Base-by-base conservation (phyloP, 2,329 filamentous ascomycete species). In the Penicillium nordicum region DNA sequence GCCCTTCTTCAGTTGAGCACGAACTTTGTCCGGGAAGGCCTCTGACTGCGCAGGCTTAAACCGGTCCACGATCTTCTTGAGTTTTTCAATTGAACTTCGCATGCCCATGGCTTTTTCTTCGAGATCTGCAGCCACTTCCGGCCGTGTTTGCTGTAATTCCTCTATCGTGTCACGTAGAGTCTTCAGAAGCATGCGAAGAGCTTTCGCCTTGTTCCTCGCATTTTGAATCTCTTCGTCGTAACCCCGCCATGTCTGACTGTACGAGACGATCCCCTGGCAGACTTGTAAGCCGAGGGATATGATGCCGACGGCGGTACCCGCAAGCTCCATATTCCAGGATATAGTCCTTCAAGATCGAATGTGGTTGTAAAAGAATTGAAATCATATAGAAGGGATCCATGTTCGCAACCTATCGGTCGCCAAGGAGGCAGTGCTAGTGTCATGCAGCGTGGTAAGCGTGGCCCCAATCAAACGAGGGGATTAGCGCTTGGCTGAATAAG, bases 261-360 rank as follows among this genome's bases (percentile, higher is more conserved):
- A 62, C 0, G 50, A 38, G 16, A 55, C 45, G 23, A 58, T 44
- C 12, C 45, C 29, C 36, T 52, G 38, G 48, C 59, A 60, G 30
- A 57, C 54, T 27, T 47, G 40, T n/a, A 62, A 32, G 4, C 59
- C 59, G 7, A 62, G 29, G 5, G 58, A 62, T 21, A 60, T 55
- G 18, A 61, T 43, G 12, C 58, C 55, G 29, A 58, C 58, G 8
- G 48, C 55, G 38, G 50, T 55, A 23, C 59, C 55, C 12, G 58
- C 57, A 25, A 60, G 38, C 0, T 41, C 37, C 38, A 41, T 41
- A 6, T 41, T 25, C 9, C 8, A 9, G 4, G 36, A 38, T 18
- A 10, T n/a, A 4, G 6, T 38, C 2, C 2, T 2, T 38, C n/a
- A 3, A 38, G n/a, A 38, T 38, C n/a, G n/a, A 38, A 38, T 37